Evolutionary conservation across 768 basidiomycete genomes (phyloP), one percentile per base, ranked within the genome.

Genomic region (Pholiota conissans): DNA sequence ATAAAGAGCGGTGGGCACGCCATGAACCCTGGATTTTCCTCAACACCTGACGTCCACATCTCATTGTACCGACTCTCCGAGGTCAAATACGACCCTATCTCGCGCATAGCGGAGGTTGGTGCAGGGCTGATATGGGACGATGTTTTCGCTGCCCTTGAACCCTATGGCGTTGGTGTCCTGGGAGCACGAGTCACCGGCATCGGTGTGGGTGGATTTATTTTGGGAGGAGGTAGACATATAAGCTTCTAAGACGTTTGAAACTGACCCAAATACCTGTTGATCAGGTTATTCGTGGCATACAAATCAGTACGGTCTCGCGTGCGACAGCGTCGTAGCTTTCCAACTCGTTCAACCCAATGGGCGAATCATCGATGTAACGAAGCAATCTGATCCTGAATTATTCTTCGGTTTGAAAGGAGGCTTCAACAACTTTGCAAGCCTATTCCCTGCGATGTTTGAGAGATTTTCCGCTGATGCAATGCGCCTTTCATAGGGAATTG

Each of bases 1-100:
- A 77, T 87, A 53, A 87, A 85, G 66, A 80, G 84, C 18, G 85
- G 83, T 14, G 85, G 86, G 0, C 85, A 87, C 65, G 57, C 80
- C 0, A 62, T 75, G 3, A 86, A 85, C 62, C 78, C 75, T 0
- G 79, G 79, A 2, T 86, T 85, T 59, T 84, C 84, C 0, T 87
- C 86, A 0, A 87, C 85, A 0, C 58, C 65, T 1, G 85, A 85
- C 30, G 78, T 88, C 14, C 83, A 83, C 13, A 86, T 87, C 6
- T 69, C 81, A 5, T 79, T 87, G 82, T 66, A 59, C 28, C 71
- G 74, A 2, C 83, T 86, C 65, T 71, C 73, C 6, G 59, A 78
- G 20, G 76, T 84, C 20, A 70, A 52, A 1, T 84, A 83, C 51
- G 66, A 83, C 48, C 56, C 66, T 2, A 54, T 58, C 0, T 62